Base-by-base conservation (phyloP, 345 rosid species). In the Pistacia atlantica region DNA sequence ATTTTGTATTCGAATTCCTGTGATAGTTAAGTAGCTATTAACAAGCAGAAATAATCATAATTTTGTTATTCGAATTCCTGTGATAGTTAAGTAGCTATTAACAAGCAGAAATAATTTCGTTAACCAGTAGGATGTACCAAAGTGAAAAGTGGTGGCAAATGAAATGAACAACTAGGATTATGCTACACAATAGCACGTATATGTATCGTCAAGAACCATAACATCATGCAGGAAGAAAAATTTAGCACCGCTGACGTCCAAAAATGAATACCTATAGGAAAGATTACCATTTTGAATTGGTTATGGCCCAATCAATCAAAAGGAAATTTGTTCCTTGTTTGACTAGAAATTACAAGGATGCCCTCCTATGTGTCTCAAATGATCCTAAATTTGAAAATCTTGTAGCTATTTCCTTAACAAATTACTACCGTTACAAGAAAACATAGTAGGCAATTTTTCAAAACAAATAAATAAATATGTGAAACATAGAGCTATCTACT, bases 291-390 rank as follows among this genome's bases (percentile, higher is more conserved):
- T 55, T n/a, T 17, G 4, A 70, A 16, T 20, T 20, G n/a, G 16
- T 20, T 3, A 48, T 58, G 54, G 18, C 67, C 33, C 20, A 28
- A 16, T 22, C 67, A 77, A 11, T 49, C 49, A 38, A 18, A 12
- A 71, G 14, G 18, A 11, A 61, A 60, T 45, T 33, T 61, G 9
- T 12, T 10, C 59, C 66, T 68, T n/a, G 59, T 56, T 76, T 49
- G n/a, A 18, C 18, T 33, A 73, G 73, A 54, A 70, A 75, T 51
- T 64, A 49, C 57, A 69, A 52, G 60, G 76, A 76, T 12, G 2
- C 42, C 61, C 67, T n/a, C 60, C 68, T 22, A n/a, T 8, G 22
- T 56, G 20, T 65, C 31, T 73, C 48, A 8, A 37, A 73, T 16
- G 9, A 31, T 31, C 45, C 2, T 38, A 9, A 54, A 56, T 17